phyloP scores from a whole-genome alignment of 495 filamentous ascomycete genomes.

The Delitschia confertaspora region DNA sequence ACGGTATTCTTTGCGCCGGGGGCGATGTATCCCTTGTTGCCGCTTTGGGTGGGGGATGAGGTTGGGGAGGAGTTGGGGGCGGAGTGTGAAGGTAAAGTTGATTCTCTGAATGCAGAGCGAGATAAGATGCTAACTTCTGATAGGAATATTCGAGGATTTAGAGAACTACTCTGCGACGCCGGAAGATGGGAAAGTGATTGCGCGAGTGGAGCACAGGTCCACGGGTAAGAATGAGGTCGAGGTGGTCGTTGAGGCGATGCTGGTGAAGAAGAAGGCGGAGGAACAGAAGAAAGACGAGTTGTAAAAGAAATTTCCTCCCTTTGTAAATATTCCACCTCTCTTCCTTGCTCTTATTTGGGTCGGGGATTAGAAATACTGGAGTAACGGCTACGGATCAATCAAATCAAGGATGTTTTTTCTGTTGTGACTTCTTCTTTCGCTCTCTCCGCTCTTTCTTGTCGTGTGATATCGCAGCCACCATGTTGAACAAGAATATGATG shows the following conservation, averaged over 20 bases:
- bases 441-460: conserved; percentile 9
- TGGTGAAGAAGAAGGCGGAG: conserved; percentile 11
- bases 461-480: conserved; percentile 22
- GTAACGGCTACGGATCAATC: too few relatives aligned
- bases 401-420: conserved; percentile 8
- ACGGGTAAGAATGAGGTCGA: conserved; percentile 16
- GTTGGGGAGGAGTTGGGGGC: conserved; percentile 9
- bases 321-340: neutral
- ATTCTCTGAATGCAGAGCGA: neutral
- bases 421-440: too few relatives aligned
- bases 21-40: conserved; percentile 22
- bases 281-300: conserved; percentile 15
- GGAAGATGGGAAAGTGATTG: conserved; percentile 18
- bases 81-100: conserved; percentile 3
- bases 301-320: conserved; percentile 1
- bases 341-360: neutral
- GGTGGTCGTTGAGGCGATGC: conserved; percentile 20
- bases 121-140: neutral
- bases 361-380: neutral
- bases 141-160: conserved; percentile 23
- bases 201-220: conserved; percentile 11
- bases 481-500: conserved; percentile 26
- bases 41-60: conserved; percentile 20
- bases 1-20: conserved; percentile 27
- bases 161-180: conserved; percentile 18